Evolutionary conservation across 228 moss, liverwort and hornwort species (phyloP), one percentile per base, ranked within the genome.

Genomic region (Sphagnum fallax): DNA sequence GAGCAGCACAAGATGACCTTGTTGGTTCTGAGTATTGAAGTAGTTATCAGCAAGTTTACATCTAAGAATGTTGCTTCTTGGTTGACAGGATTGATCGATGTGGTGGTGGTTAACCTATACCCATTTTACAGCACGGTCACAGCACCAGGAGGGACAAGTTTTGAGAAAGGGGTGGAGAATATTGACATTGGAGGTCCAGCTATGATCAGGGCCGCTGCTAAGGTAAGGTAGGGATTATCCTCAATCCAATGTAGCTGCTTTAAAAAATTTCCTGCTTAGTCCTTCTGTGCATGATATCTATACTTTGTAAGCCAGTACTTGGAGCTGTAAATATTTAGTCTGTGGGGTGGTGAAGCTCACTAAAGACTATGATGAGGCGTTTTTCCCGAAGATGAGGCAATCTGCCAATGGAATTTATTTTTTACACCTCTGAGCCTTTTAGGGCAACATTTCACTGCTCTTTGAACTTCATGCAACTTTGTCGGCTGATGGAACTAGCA

Each of bases 171-270:
- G 15, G 85, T 98, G 48, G 98, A 98, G 77, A 98, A 94, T 48
- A 92, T 98, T 73, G 98, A 98, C 72, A 98, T 98, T 52, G 98
- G 98, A 78, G 98, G 98, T 62, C 94, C 92, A 16, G 82, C 94
- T 48, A 94, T 98, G 93, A 90, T 93, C 71, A 74, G 98, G 75
- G 94, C 98, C 72, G 98, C 98, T 53, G 98, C 98, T 52, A 98
- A 98, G 95, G 92, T 95, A 78, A 78, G 79, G 71, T 85, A 71
- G 78, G 70, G 74, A 64, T 52, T 73, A 8, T 55, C 8, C 55
- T 12, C 4, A 1, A 8, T 55, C 12, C 55, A 55, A 55, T 8
- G 9, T 32, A 32, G 32, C 32, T 32, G 32, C 32, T 32, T 32
- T 2, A 32, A 32, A 32, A 32, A 32, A 32, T 32, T 32, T 32